Evolutionary conservation across 1,284 basidiomycete genomes (phyloP).

Genomic region (Sporisorium graminicola): DNA sequence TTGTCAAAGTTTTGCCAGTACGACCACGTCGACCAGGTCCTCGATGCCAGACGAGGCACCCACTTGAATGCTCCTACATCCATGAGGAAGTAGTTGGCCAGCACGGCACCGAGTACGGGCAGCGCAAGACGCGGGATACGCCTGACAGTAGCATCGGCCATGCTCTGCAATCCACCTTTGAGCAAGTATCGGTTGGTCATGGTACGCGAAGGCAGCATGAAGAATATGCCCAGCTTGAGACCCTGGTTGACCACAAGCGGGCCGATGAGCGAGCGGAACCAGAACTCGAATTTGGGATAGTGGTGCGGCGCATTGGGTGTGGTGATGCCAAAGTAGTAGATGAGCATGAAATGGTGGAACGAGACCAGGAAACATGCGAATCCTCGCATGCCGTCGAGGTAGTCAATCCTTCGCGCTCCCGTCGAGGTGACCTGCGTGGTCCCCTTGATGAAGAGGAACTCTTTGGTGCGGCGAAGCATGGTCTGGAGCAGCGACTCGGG

Average conservation of each 20-base stretch:
- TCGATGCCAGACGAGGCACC: conserved; percentile 58
- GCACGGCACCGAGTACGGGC: conserved; percentile 56
- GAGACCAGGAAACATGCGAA: conserved; percentile 65
- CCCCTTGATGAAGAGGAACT: conserved; percentile 56
- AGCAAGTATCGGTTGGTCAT: conserved; percentile 62
- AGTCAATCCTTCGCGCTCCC: conserved; percentile 60
- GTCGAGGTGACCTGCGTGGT: conserved; percentile 50
- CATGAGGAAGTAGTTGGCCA: conserved; percentile 64
- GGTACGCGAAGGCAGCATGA: conserved; percentile 59
- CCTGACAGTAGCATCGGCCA: conserved; percentile 57
- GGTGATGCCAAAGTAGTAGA: conserved; percentile 61
- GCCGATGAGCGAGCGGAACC: conserved; percentile 57
- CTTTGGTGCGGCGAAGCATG: conserved; percentile 23
- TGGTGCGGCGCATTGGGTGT: conserved; percentile 43
- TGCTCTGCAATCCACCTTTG: conserved; percentile 53
- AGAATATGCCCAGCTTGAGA: conserved; percentile 62
- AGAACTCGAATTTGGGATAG: conserved; percentile 57
- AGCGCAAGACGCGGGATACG: conserved; percentile 62
- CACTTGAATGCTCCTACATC: conserved; percentile 60
- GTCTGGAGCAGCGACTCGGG: conserved; percentile 35
- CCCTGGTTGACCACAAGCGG: conserved; percentile 58
- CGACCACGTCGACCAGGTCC: conserved; percentile 64
- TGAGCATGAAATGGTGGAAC: conserved; percentile 64
- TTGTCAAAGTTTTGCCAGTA: conserved; percentile 64
- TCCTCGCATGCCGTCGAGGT: conserved; percentile 62